Percentiles rank a stretch among this genome's conserved stretches.
Evolutionary conservation across 768 basidiomycete genomes (phyloP).

Genomic region (Auriscalpium vulgare): DNA sequence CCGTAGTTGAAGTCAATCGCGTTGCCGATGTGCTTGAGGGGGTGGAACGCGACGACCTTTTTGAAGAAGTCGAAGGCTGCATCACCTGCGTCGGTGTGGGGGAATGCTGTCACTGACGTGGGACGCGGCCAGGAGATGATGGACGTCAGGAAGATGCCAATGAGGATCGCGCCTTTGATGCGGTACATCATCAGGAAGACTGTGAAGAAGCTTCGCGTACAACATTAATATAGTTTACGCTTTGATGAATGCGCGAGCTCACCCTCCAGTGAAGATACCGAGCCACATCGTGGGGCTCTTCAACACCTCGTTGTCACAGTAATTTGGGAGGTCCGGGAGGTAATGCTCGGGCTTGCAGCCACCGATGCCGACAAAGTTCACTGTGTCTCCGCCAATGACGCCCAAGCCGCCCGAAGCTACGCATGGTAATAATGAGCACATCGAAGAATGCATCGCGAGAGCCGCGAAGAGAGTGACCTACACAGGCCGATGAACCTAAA

Average conservation of each 20-base stretch:
- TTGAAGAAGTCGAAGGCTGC: conserved; percentile 79
- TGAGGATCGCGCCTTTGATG: conserved; percentile 73
- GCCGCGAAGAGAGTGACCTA: conserved; percentile 21
- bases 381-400: conserved; percentile 66
- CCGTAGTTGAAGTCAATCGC: conserved; percentile 37
- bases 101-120: conserved; percentile 76
- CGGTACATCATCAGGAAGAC: conserved; percentile 79
- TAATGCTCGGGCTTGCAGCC: conserved; percentile 56
- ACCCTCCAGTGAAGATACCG: conserved; percentile 83
- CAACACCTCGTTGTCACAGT: conserved; percentile 57
- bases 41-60: conserved; percentile 71
- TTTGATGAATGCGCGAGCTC: conserved; percentile 14
- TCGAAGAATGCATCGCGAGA: neutral
- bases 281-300: conserved; percentile 79
- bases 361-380: conserved; percentile 67
- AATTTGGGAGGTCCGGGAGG: conserved; percentile 38
- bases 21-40: conserved; percentile 52
- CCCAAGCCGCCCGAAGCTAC: conserved; percentile 59
- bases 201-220: conserved; percentile 51
- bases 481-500: conserved; percentile 68
- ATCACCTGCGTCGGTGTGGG: conserved; percentile 60
- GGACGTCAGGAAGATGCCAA: conserved; percentile 78
- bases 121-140: conserved; percentile 86
- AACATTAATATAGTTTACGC: no score
- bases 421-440: neutral